Evolutionary conservation across 352 stramenopile genomes (phyloP).

Genomic region (Plasmopara viticola): DNA sequence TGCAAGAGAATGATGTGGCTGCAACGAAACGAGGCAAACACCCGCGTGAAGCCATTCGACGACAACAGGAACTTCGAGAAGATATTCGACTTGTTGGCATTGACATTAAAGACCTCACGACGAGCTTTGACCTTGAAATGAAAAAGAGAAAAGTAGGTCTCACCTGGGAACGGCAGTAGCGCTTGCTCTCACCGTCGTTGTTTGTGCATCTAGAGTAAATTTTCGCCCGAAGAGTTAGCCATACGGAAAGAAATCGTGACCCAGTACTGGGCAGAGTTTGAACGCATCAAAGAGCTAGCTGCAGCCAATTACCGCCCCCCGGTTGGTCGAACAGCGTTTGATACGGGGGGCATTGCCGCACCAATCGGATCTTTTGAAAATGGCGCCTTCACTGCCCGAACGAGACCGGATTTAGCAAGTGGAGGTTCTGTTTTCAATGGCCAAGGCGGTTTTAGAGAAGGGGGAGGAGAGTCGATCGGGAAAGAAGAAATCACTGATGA

Average conservation of each 20-base stretch:
- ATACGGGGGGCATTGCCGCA: constrained; percentile 35
- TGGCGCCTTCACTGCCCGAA: constrained; percentile 40
- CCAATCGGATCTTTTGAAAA: constrained; percentile 61
- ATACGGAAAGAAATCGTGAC: constrained; percentile 77
- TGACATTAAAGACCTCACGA: constrained; percentile 69
- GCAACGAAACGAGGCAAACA: constrained; percentile 64
- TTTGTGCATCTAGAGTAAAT: constrained; percentile 50
- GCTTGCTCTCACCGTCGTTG: constrained; percentile 1
- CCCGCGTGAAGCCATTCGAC: constrained; percentile 67
- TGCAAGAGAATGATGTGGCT: constrained; percentile 62
- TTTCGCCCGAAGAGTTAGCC: constrained; percentile 59
- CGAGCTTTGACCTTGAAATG: constrained; percentile 59
- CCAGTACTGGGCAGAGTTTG: constrained; percentile 74
- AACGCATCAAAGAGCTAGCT: constrained; percentile 72
- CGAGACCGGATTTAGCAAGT: constrained; percentile 13
- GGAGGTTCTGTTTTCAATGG: constrained; percentile 25
- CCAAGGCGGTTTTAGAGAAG: constrained; percentile 20
- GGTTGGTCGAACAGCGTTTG: constrained; percentile 35
- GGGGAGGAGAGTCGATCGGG: constrained; percentile 19
- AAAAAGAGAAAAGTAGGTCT: constrained; percentile 66
- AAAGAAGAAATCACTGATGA: constrained; percentile 57
- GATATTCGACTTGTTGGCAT: constrained; percentile 66
- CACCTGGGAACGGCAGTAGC: background rate
- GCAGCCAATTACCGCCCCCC: constrained; percentile 51
- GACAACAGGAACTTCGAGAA: constrained; percentile 76